Percentiles rank a stretch among this genome's conserved stretches.
Evolutionary conservation across 1,139 yeast genomes (phyloP).

Genomic region (Lodderomyces orthopsilosis): DNA sequence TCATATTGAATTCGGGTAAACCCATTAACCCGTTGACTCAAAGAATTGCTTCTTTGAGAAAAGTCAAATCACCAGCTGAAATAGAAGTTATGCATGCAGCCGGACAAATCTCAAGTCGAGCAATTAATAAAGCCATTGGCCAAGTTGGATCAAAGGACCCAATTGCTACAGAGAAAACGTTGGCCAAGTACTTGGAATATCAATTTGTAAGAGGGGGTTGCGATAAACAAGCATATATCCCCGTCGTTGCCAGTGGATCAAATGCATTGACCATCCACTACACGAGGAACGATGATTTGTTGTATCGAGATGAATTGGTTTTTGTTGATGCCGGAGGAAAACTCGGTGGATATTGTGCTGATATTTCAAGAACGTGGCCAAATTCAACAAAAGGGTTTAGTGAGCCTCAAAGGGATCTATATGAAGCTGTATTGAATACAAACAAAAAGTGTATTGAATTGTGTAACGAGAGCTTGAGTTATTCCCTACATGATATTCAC

Average conservation of each 20-base stretch:
- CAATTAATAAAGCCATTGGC: constrained; percentile 79
- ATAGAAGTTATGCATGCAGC: constrained; percentile 77
- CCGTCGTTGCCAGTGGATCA: constrained; percentile 93
- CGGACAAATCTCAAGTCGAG: constrained; percentile 77
- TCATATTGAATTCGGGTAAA: constrained; percentile 27
- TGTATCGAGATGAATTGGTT: constrained; percentile 76
- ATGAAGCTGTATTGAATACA: constrained; percentile 82
- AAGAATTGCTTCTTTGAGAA: constrained; percentile 56
- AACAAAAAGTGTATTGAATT: constrained; percentile 74
- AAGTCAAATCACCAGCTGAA: constrained; percentile 74
- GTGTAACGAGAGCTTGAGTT: constrained; percentile 51
- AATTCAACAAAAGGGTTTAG: constrained; percentile 64
- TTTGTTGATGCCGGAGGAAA: constrained; percentile 95
- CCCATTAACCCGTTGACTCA: constrained; percentile 44
- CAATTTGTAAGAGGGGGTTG: constrained; percentile 85
- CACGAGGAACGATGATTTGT: constrained; percentile 79
- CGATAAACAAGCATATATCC: constrained; percentile 84
- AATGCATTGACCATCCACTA: constrained; percentile 89
- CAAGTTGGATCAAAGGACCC: constrained; percentile 42
- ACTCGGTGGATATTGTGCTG: constrained; percentile 92
- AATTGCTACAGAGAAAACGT: constrained; percentile 68
- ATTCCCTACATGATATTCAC: constrained; percentile 76
- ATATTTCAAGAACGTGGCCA: constrained; percentile 97
- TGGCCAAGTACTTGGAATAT: constrained; percentile 81
- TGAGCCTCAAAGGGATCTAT: constrained; percentile 77